Percentiles rank a stretch among this genome's conserved stretches.
Evolutionary conservation across 768 basidiomycete genomes (phyloP).

Genomic region (Boletus coccyginus): DNA sequence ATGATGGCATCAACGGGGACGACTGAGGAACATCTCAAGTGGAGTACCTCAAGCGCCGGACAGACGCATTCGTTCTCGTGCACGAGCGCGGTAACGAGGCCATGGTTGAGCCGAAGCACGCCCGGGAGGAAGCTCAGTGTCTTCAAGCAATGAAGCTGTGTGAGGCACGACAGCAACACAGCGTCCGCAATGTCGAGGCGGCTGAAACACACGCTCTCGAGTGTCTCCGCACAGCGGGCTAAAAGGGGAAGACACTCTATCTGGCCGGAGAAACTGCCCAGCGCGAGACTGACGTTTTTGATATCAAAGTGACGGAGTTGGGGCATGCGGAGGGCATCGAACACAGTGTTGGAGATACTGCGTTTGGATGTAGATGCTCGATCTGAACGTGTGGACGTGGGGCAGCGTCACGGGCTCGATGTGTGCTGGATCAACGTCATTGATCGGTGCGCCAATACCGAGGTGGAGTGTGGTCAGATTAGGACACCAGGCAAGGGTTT

Average conservation of each 20-base stretch:
- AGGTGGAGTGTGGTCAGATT: conserved; percentile 28
- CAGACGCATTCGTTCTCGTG: conserved; percentile 10
- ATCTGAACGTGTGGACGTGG: conserved; percentile 27
- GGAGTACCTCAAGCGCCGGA: conserved; percentile 24
- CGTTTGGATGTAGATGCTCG: conserved; percentile 27
- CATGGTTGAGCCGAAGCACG: conserved; percentile 31
- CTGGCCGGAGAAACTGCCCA: conserved; percentile 26
- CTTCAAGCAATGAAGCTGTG: conserved; percentile 17
- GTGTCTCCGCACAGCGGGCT: conserved; percentile 25
- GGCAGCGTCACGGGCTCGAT: conserved; percentile 24
- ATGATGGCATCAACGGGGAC: conserved; percentile 23
- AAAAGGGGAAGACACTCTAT: conserved; percentile 29
- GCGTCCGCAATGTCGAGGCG: conserved; percentile 24
- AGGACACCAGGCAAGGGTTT: conserved; percentile 21
- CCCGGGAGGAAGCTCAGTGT: conserved; percentile 24
- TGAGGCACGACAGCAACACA: conserved; percentile 19
- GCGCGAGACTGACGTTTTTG: conserved; percentile 28
- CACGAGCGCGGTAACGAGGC: conserved; percentile 24
- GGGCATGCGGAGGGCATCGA: conserved; percentile 27
- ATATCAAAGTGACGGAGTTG: conserved; percentile 25
- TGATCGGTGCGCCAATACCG: conserved; percentile 22
- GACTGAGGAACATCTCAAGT: conserved; percentile 24
- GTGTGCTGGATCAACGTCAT: conserved; percentile 10
- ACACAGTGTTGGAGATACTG: conserved; percentile 23
- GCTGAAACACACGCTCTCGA: conserved; percentile 24